A percentile compares a stretch with the other conserved stretches of the same genome.
Evolutionary conservation across 768 basidiomycete species (phyloP).

Genomic region (Pleurotus tuoliensis): DNA sequence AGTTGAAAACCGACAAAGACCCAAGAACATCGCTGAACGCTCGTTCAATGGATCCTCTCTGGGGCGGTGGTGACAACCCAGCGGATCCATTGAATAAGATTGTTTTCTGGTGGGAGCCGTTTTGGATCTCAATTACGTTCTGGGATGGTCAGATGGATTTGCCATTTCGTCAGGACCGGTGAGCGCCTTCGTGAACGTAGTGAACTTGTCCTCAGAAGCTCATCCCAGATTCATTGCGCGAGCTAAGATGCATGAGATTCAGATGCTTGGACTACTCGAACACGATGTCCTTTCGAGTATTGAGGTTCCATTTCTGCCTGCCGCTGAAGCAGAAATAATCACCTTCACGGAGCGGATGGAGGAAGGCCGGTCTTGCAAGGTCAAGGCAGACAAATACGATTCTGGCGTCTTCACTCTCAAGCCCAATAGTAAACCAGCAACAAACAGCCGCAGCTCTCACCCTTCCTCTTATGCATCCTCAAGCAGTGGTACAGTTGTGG

Average conservation of each 20-base stretch:
- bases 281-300: slow-evolving; percentile 90
- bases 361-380: slow-evolving; percentile 35
- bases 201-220: slow-evolving; percentile 4
- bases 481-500: slow-evolving; percentile 28
- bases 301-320: slow-evolving; percentile 74
- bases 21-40: slow-evolving; percentile 31
- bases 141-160: slow-evolving; percentile 88
- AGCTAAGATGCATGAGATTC: slow-evolving; percentile 96
- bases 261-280: slow-evolving; percentile 89
- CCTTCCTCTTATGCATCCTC: slow-evolving; percentile 42
- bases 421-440: slow-evolving; percentile 28
- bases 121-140: slow-evolving; percentile 78
- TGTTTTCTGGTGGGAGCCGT: slow-evolving; percentile 88
- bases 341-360: slow-evolving; percentile 30
- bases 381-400: slow-evolving; percentile 73
- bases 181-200: slow-evolving; percentile 11
- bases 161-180: slow-evolving; percentile 79
- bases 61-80: slow-evolving; percentile 55
- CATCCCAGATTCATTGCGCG: slow-evolving; percentile 77
- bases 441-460: slow-evolving; percentile 32
- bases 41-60: slow-evolving; percentile 64
- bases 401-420: slow-evolving; percentile 60
- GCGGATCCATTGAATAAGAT: slow-evolving; percentile 35
- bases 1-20: slow-evolving; percentile 40
- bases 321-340: slow-evolving; percentile 28